Base-by-base conservation (phyloP, 2,329 filamentous ascomycete genomes). In the Fusarium marasasianum region DNA sequence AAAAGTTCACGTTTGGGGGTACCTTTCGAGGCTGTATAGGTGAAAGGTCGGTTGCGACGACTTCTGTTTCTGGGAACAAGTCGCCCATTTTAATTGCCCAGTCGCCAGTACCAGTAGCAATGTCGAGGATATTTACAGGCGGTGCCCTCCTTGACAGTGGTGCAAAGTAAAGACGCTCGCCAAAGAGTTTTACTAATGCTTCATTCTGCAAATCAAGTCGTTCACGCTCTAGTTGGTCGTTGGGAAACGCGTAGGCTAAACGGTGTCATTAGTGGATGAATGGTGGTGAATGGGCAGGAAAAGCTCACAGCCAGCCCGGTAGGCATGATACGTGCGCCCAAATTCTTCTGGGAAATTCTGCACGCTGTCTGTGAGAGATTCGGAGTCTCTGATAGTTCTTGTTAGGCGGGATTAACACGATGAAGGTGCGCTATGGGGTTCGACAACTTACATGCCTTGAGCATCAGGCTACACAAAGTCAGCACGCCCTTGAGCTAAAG, bases 1-100 rank as follows among this genome's bases (percentile, higher is more conserved):
- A 90, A 74, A 95, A 95, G 71, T 90, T 89, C 20, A 94, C 91
- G 71, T 95, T 95, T 24, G 89, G 87, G 1, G 93, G 92, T 2
- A 94, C 91, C 54, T 88, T 85, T 9, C 83, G 83, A 6, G 91
- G 91, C 77, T 93, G 91, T 33, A 93, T 90, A 4, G 91, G 91
- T 2, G 91, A 92, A 11, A 93, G 84, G 76, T 93, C 91, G 14
- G 89, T 92, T 38, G 90, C 91, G 55, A 87, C 86, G 37, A 93
- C 85, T 69, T 87, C 81, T 17, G 91, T 83, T 8, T 86, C 78
- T 18, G 91, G 91, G 68, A 91, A 92, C 55, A 84, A 77, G 74
- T 91, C 88, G 75, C 89, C 90, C 84, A 94, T 88, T 76, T 92
- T 89, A 66, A 93, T 90, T 18, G 91, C 90, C 91, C 91, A 92